Percentiles rank a stretch among this genome's conserved stretches.
These are phyloP conservation scores for Pestalotiopsis sp. DNA, from an alignment of 2,329 filamentous ascomycete genomes.

Conservation along the genomic window DNA sequence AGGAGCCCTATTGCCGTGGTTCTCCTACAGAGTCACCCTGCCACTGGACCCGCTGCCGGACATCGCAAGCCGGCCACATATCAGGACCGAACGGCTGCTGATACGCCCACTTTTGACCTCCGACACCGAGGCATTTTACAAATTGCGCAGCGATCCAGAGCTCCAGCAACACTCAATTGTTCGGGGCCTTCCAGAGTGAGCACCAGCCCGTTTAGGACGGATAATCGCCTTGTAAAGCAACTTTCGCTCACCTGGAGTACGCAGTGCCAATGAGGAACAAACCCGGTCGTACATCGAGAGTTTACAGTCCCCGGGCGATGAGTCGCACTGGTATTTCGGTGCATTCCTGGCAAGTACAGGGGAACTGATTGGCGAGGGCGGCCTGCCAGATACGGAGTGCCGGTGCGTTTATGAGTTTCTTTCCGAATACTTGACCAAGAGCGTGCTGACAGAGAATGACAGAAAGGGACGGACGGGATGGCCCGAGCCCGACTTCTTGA, in stretches of 20 bases:
- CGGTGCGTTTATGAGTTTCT: neutral
- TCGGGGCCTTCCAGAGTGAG: slow-evolving; percentile 15
- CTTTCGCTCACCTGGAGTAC: too few relatives aligned
- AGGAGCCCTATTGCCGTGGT: too few relatives aligned
- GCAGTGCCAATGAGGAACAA: slow-evolving; percentile 14
- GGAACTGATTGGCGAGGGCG: slow-evolving; percentile 32
- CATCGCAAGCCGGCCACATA: slow-evolving; percentile 4
- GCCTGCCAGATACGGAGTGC: slow-evolving; percentile 18
- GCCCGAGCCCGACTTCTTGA: slow-evolving; percentile 17
- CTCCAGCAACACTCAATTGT: slow-evolving; percentile 13
- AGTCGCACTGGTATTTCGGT: slow-evolving; percentile 24
- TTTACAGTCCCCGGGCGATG: slow-evolving; percentile 16
- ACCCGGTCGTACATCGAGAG: slow-evolving; percentile 4
- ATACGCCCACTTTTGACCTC: slow-evolving; percentile 16
- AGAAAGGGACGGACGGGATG: slow-evolving; percentile 8
- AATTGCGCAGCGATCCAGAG: slow-evolving; percentile 14
- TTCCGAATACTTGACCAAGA: too few relatives aligned
- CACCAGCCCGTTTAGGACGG: too few relatives aligned
- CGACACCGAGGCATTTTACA: slow-evolving; percentile 21
- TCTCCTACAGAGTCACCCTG: too few relatives aligned
- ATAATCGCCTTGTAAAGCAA: too few relatives aligned
- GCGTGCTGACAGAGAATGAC: too few relatives aligned
- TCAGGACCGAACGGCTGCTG: slow-evolving; percentile 17
- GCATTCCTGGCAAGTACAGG: slow-evolving; percentile 28
- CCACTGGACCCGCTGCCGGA: slow-evolving; percentile 5